A percentile compares a stretch with the other conserved stretches of the same genome.
phyloP scores from a whole-genome alignment of 257 asterid genomes.

The Paraleonurus japonicus region DNA sequence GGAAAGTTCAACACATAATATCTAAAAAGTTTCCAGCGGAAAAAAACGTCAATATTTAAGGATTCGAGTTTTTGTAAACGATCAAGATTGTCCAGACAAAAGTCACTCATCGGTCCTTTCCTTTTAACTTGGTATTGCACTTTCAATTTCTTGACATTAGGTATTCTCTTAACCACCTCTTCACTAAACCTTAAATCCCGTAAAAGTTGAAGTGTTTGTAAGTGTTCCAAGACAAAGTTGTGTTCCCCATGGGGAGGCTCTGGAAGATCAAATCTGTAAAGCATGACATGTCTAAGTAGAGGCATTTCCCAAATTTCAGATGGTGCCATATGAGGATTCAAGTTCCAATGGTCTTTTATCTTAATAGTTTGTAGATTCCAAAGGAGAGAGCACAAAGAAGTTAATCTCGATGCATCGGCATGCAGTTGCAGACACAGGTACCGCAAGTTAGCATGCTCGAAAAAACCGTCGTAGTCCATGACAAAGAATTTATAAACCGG shows the following conservation, averaged over 20 bases:
- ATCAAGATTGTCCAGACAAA: not conserved
- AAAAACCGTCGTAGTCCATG: not conserved
- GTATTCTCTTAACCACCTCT: not conserved
- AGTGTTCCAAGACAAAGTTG: not conserved
- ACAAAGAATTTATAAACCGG: too few relatives aligned
- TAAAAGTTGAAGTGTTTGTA: not conserved
- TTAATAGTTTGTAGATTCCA: not conserved
- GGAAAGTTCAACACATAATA: not conserved
- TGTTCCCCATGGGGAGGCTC: not conserved
- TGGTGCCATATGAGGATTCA: not conserved
- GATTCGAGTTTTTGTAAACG: not conserved
- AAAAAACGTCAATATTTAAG: not conserved
- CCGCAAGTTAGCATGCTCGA: not conserved
- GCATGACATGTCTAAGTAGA: not conserved
- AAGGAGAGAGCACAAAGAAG: not conserved
- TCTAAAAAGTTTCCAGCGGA: not conserved
- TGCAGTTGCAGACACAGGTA: not conserved
- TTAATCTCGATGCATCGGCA: not conserved
- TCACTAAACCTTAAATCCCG: not conserved
- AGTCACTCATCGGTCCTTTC: not conserved
- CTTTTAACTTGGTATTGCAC: too few relatives aligned
- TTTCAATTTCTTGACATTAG: not conserved
- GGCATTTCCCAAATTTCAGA: not conserved
- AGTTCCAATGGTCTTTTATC: not conserved
- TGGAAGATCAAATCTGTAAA: not conserved